A percentile compares a stretch with the other conserved stretches of the same genome.
Conservation (phyloP, 2,329 filamentous ascomycete genomes). For the Mollisia scopiformis region DNA sequence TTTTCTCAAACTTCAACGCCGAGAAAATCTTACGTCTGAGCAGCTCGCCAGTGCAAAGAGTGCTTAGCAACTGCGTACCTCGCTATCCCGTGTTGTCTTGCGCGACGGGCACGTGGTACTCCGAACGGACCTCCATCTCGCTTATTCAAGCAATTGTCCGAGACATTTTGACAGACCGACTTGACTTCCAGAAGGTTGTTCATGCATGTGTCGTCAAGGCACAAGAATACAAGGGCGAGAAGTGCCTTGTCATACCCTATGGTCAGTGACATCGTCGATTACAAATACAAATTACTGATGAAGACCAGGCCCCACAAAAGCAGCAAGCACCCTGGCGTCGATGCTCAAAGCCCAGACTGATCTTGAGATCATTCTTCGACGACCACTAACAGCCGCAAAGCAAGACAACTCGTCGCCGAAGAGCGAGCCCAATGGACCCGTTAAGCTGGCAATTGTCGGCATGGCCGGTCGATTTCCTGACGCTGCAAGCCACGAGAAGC, state of each 20-base stretch:
- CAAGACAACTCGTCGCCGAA: background rate
- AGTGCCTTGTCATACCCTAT: constrained; percentile 51
- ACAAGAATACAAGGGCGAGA: constrained; percentile 42
- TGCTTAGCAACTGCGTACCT: constrained; percentile 47
- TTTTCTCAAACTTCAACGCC: constrained; percentile 50
- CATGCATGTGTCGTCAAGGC: constrained; percentile 50
- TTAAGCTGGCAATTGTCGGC: constrained; percentile 84
- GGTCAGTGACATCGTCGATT: constrained; percentile 34
- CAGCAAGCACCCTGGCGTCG: constrained; percentile 49
- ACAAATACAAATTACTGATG: constrained; percentile 16
- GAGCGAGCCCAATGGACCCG: constrained; percentile 47
- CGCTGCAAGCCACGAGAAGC: constrained; percentile 68
- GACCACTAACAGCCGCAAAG: constrained; percentile 34
- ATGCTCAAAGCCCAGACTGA: constrained; percentile 46
- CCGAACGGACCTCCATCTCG: constrained; percentile 15
- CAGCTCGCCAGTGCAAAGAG: constrained; percentile 42
- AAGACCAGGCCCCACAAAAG: constrained; percentile 48
- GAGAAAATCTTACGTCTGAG: constrained; percentile 49
- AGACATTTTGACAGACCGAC: constrained; percentile 53
- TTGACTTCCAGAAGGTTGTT: constrained; percentile 52
- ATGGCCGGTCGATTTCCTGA: constrained; percentile 80
- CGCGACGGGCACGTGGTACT: constrained; percentile 32
- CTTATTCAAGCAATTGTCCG: constrained; percentile 34
- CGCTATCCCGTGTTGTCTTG: constrained; percentile 55
- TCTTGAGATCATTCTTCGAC: constrained; percentile 47